These are phyloP conservation scores for Aspergillus tamarii DNA, from an alignment of 2,329 filamentous ascomycete genomes.

Conservation along the genomic window DNA sequence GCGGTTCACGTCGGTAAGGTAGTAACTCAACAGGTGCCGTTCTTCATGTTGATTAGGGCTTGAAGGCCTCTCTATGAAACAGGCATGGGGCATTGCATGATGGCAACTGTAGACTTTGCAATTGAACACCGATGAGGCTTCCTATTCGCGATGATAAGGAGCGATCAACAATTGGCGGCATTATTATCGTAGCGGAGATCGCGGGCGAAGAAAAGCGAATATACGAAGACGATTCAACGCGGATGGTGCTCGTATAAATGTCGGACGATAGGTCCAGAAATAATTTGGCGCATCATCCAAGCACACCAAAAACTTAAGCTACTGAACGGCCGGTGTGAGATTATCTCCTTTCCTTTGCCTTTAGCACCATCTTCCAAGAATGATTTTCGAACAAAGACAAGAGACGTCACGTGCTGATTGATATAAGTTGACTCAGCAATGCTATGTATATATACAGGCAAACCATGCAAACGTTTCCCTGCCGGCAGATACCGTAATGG, in stretches of 20 bases:
- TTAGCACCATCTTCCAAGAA: not conserved
- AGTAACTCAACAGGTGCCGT: slow-evolving; percentile 90
- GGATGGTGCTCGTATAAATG: not conserved
- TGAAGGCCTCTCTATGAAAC: slow-evolving; percentile 35
- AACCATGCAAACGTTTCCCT: not conserved
- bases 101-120: not conserved
- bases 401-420: not conserved
- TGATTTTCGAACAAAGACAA: not conserved
- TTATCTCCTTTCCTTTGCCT: too few species aligned
- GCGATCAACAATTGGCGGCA: not conserved
- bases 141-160: not conserved
- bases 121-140: not conserved
- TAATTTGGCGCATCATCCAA: not conserved
- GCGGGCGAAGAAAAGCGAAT: not conserved
- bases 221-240: not conserved
- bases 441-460: not conserved
- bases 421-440: not conserved
- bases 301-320: too few species aligned
- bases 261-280: too few species aligned
- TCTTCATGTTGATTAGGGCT: slow-evolving; percentile 71
- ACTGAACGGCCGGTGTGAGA: too few species aligned
- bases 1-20: slow-evolving; percentile 58
- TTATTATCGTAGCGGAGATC: not conserved
- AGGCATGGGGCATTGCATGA: slow-evolving; percentile 56
- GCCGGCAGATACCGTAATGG: slow-evolving; percentile 9